Percentiles rank a stretch among this genome's conserved stretches.
Evolutionary conservation across 768 basidiomycete genomes (phyloP).

Genomic region (Leccinellum albellum): DNA sequence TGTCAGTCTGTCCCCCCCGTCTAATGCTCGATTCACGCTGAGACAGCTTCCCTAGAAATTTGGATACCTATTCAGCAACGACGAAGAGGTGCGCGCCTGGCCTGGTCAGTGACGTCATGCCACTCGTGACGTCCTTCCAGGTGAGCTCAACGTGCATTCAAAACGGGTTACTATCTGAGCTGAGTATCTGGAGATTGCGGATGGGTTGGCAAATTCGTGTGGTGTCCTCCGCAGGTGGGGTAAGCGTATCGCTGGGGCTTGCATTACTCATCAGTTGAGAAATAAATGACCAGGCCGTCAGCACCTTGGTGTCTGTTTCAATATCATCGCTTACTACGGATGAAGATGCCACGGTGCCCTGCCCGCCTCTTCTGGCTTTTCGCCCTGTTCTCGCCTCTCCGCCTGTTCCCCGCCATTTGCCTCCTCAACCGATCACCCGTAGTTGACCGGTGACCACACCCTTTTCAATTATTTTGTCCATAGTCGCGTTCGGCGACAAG

Average conservation of each 20-base stretch:
- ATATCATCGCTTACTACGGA: slow-evolving; percentile 66
- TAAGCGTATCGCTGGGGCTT: slow-evolving; percentile 3
- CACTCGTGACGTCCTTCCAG: slow-evolving; percentile 54
- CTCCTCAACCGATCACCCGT: too few species aligned
- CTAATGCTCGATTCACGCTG: background rate
- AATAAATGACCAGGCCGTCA: slow-evolving; percentile 41
- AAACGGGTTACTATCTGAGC: background rate
- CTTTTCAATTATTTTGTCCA: too few species aligned
- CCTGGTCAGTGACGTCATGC: slow-evolving; percentile 49
- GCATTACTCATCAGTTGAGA: background rate
- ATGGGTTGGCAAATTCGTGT: slow-evolving; percentile 50
- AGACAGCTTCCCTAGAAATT: slow-evolving; percentile 38
- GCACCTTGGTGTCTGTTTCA: slow-evolving; percentile 71
- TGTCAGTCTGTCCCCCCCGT: slow-evolving; percentile 35
- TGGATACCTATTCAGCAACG: slow-evolving; percentile 68
- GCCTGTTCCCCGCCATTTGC: too few species aligned
- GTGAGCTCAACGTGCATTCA: slow-evolving; percentile 18
- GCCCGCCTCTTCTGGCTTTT: too few species aligned
- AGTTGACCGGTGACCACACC: too few species aligned
- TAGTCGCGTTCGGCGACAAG: too few species aligned
- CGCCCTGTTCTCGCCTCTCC: too few species aligned
- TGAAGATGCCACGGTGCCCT: too few species aligned
- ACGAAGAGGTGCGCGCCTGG: slow-evolving; percentile 48
- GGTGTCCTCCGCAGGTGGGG: slow-evolving; percentile 49
- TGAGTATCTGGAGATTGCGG: slow-evolving; percentile 41